Base-by-base conservation (phyloP, 2,329 filamentous ascomycete genomes). In the Paradendryphiella salina region DNA sequence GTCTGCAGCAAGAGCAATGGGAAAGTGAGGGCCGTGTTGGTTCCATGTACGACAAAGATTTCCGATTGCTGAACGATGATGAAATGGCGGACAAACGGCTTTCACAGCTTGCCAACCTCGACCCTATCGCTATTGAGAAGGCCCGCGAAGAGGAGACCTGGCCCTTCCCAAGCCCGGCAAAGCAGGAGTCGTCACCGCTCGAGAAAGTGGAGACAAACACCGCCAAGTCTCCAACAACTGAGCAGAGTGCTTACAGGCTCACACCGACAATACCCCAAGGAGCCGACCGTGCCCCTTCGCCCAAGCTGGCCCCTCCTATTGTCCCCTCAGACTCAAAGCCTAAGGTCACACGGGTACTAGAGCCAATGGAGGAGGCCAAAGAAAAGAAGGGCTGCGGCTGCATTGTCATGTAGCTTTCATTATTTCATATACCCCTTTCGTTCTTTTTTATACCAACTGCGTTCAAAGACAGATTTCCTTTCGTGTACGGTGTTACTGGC, bases 1-100 rank as follows among this genome's bases (percentile, higher is more conserved):
- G 90, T 48, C 81, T 97, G 73, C 89, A 94, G 72, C 93, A 96
- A 76, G 91, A 96, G 73, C 89, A 93, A 72, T 96, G 91, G 92
- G 91, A 95, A 74, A 89, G 86, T 63, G 90, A 96, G 72, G 92
- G 92, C 57, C 90, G 89, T 59, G 89, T 90, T 57, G 90, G 90
- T 3, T 89, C 84, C 52, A 81, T 87, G 20, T 96, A 96, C 70
- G 92, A 96, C 75, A 89, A 85, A 56, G 87, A 96, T 52, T 94
- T 96, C 75, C 85, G 88, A 14, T 87, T 92, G 5, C 77, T 97
- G 56, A 94, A 89, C 60, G 69, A 77, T 31, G 83, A 88, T 40
- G 83, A 88, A 18, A 62, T 65, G 60, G 47, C 61, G 21, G 52
- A 57, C 34, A 68, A 70, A 43, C 64, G 66, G 15, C 56, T 67